Conservation (phyloP, 2,329 filamentous ascomycete genomes). For the Dothistroma pini region DNA sequence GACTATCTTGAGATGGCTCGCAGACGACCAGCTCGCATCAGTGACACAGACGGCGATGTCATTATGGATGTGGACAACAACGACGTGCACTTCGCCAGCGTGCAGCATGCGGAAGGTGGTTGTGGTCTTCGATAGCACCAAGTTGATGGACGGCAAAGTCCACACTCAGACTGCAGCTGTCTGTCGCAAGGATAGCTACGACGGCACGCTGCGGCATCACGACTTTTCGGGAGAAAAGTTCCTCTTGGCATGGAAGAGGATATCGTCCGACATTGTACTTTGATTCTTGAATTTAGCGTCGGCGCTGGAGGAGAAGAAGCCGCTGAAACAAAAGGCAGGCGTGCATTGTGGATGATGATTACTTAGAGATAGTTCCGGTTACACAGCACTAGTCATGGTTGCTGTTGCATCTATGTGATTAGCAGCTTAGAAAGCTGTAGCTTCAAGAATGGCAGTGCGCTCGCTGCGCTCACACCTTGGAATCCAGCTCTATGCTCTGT, state of each 20-base stretch:
- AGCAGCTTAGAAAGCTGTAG: not conserved
- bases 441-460: not conserved
- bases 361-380: not conserved
- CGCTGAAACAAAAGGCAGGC: slow-evolving; percentile 2
- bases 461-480: not conserved
- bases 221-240: not conserved
- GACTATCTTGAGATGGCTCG: slow-evolving; percentile 1
- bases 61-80: not conserved
- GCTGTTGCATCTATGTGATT: not conserved
- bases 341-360: not conserved
- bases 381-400: not conserved
- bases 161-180: not conserved
- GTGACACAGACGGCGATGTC: not conserved
- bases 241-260: not conserved
- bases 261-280: not conserved
- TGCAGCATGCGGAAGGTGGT: not conserved
- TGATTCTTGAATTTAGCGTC: slow-evolving; percentile 19
- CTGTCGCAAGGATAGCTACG: not conserved
- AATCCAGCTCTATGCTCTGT: not conserved
- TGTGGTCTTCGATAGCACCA: not conserved
- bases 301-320: slow-evolving; percentile 22
- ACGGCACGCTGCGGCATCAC: not conserved
- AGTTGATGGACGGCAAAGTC: not conserved
- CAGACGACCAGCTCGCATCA: not conserved
- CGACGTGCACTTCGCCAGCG: not conserved